Evolutionary conservation across 2,329 filamentous ascomycete species (phyloP).

Genomic region (Periconia macrospinosa): DNA sequence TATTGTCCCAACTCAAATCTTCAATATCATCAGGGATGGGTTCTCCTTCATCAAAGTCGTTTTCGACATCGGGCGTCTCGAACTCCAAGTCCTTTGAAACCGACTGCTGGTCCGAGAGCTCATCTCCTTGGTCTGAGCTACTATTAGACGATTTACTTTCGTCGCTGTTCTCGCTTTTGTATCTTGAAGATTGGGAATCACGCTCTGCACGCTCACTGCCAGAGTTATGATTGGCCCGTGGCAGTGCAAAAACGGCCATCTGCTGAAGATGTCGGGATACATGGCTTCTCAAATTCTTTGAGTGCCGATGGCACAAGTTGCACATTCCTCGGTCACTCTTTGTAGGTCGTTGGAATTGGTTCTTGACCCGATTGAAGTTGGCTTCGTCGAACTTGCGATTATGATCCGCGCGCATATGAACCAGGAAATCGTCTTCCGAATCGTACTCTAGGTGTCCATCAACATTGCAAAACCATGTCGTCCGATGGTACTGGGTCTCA

Average conservation of each 20-base stretch:
- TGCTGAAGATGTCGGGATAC: constrained; percentile 13
- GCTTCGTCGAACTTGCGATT: background rate
- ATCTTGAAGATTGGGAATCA: background rate
- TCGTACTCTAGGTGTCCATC: constrained; percentile 1
- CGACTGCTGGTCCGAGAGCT: background rate
- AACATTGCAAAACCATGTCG: constrained; percentile 9
- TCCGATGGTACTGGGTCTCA: constrained; percentile 3
- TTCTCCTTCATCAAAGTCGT: background rate
- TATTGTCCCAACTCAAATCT: background rate
- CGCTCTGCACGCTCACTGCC: constrained; percentile 1
- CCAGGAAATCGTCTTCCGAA: background rate
- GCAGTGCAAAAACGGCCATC: constrained; percentile 11
- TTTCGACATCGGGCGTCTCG: background rate
- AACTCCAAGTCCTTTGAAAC: background rate
- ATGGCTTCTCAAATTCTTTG: constrained; percentile 7
- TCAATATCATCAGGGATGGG: background rate
- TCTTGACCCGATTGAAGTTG: background rate
- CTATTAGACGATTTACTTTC: background rate
- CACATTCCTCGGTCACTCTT: background rate
- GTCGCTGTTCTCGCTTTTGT: background rate
- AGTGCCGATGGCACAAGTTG: constrained; percentile 6
- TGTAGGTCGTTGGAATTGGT: constrained; percentile 1
- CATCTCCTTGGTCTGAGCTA: background rate
- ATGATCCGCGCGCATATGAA: constrained; percentile 7
- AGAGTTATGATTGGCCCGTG: background rate